Base-by-base conservation (phyloP, 2,329 filamentous ascomycete genomes). In the Cadophora sp. region DNA sequence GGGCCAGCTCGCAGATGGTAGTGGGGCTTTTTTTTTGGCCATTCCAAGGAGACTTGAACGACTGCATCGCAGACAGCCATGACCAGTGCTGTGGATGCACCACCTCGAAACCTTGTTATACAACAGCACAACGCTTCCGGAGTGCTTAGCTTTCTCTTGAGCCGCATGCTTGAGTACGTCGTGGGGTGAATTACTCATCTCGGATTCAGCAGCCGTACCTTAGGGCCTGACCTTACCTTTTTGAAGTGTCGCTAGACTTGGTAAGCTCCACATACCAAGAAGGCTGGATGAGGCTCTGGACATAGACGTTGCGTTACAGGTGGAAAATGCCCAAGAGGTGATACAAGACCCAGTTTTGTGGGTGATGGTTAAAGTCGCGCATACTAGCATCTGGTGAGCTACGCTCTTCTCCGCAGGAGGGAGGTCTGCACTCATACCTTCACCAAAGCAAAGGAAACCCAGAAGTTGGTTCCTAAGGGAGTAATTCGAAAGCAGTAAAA, bases 271-370 rank as follows among this genome's bases (percentile, higher is more conserved):
- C 50, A 33, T 24, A 53, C 22, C 14, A 53, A 22, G n/a, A 33
- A 53, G 50, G 24, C 50, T 53, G 24, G 50, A 53, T 53, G 50
- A 53, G 50, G 50, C 50, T 53, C 50, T 53, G 7, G 1, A n/a
- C 2, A 3, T 53, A 33, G 24, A 16, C 45, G 50, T 22, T 53
- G 27, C 27, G n/a, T 22, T 33, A 53, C 24, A 33, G 14, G 27
- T 11, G 50, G 14, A 39, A 39, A 39, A 8, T 39, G 14, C 6
- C 24, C 18, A 22, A 53, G 27, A 45, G 18, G 50, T 53, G 50
- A 33, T 53, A 22, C 27, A 53, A 53, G 50, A 13, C 27, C 50
- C 50, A 33, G 14, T 53, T 33, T 53, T 53, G 27, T 53, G 30
- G 50, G 24, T 53, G 16, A 53, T n/a, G 27, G 4, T 53, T 33